Percentiles rank a stretch among this genome's conserved stretches.
phyloP scores from a whole-genome alignment of 495 filamentous ascomycete species.

The Bacidia gigantensis region DNA sequence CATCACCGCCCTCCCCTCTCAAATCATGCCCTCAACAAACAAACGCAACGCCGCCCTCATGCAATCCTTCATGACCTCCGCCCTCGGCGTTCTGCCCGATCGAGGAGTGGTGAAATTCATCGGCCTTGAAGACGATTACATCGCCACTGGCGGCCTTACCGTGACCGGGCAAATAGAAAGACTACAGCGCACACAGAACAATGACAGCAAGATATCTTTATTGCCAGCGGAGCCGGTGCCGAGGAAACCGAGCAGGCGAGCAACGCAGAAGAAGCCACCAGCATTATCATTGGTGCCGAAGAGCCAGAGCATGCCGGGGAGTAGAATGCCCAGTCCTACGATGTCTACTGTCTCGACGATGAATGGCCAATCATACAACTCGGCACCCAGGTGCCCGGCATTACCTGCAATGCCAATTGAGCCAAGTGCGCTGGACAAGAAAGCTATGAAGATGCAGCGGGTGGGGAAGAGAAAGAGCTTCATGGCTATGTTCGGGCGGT shows the following conservation, averaged over 20 bases:
- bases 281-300: neutral
- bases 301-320: slow-evolving; percentile 7
- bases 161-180: slow-evolving; percentile 54
- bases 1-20: slow-evolving; percentile 52
- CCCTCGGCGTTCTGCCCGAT: slow-evolving; percentile 45
- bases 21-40: slow-evolving; percentile 64
- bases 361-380: neutral
- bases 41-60: slow-evolving; percentile 68
- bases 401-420: slow-evolving; percentile 21
- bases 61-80: slow-evolving; percentile 51
- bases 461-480: slow-evolving; percentile 38
- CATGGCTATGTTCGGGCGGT: slow-evolving; percentile 33
- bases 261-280: slow-evolving; percentile 1
- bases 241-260: neutral
- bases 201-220: neutral
- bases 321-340: slow-evolving; percentile 17
- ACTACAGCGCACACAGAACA: slow-evolving; percentile 26
- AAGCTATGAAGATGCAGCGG: slow-evolving; percentile 26
- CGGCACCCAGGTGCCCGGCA: slow-evolving; percentile 9
- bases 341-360: neutral
- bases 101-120: slow-evolving; percentile 60
- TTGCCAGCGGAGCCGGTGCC: neutral
- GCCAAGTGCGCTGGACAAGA: slow-evolving; percentile 19
- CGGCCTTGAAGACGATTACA: slow-evolving; percentile 51
- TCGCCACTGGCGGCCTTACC: slow-evolving; percentile 58